Conservation (phyloP, 352 stramenopile species). For the Peronospora belbahrii region DNA sequence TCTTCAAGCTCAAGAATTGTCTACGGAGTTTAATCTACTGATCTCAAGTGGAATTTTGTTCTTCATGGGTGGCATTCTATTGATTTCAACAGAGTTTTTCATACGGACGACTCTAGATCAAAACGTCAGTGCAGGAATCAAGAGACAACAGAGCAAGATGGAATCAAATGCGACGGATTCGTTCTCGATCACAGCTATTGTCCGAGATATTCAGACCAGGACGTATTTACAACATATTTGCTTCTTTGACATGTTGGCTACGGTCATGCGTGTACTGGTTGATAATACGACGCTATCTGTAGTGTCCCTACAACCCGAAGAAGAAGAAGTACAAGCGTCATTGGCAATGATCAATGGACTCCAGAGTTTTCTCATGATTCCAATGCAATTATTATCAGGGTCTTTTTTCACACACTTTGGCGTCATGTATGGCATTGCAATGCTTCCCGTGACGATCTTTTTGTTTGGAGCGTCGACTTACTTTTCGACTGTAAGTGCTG, state of each 20-base stretch:
- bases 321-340: conserved; percentile 64
- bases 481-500: conserved; percentile 34
- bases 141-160: not conserved
- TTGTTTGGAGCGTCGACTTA: conserved; percentile 63
- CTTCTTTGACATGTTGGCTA: conserved; percentile 81
- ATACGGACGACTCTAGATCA: conserved; percentile 10
- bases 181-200: conserved; percentile 31
- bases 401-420: conserved; percentile 80
- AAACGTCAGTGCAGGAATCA: conserved; percentile 1
- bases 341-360: conserved; percentile 74
- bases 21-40: conserved; percentile 71
- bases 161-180: not conserved
- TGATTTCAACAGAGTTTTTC: conserved; percentile 45
- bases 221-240: conserved; percentile 84
- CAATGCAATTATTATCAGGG: conserved; percentile 68
- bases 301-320: conserved; percentile 53
- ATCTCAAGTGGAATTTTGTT: conserved; percentile 46
- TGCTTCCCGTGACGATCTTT: conserved; percentile 62
- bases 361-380: conserved; percentile 84
- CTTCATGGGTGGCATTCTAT: conserved; percentile 47
- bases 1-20: conserved; percentile 39
- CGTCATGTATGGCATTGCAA: conserved; percentile 77
- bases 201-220: conserved; percentile 54
- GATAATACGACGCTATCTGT: conserved; percentile 79
- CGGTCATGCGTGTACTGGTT: conserved; percentile 67